A percentile compares a stretch with the other conserved stretches of the same genome.
These are phyloP conservation scores for Aquilaria sinensis DNA, from an alignment of 345 rosid genomes.

Conservation along the genomic window DNA sequence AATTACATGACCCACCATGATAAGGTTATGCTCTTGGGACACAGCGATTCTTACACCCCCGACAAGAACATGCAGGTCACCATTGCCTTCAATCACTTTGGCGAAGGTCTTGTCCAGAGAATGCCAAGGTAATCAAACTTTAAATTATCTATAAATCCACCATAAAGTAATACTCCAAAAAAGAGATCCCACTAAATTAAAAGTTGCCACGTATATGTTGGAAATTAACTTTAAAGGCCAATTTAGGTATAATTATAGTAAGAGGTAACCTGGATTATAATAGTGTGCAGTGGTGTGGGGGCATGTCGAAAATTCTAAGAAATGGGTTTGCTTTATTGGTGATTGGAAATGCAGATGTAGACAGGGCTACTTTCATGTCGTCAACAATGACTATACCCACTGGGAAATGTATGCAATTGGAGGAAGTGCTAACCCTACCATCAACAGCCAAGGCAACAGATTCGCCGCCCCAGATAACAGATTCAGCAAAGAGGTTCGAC, in stretches of 20 bases:
- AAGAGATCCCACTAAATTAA: neutral
- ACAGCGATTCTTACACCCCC: constrained; percentile 52
- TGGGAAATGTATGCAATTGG: constrained; percentile 95
- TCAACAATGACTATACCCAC: constrained; percentile 85
- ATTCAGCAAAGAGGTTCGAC: constrained; percentile 58
- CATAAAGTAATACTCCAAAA: neutral
- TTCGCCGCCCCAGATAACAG: constrained; percentile 52
- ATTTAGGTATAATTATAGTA: too few species aligned
- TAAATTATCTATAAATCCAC: neutral
- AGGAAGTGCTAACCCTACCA: constrained; percentile 77
- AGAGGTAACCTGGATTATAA: too few species aligned
- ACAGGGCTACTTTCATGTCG: constrained; percentile 87
- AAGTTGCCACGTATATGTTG: too few species aligned
- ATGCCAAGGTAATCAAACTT: constrained; percentile 57
- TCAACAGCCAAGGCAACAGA: constrained; percentile 84
- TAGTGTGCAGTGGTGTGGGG: too few species aligned
- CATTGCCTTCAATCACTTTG: constrained; percentile 82
- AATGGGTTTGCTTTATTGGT: too few species aligned
- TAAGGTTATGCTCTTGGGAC: constrained; percentile 76
- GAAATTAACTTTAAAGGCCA: too few species aligned
- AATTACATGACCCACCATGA: constrained; percentile 80
- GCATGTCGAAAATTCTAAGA: too few species aligned
- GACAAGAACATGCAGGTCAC: constrained; percentile 90
- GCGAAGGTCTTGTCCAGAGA: constrained; percentile 83
- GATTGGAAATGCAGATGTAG: constrained; percentile 41